A percentile compares a stretch with the other conserved stretches of the same genome.
Conservation (phyloP, 441 rosid genomes). For the Arabidopsis lyrata region DNA sequence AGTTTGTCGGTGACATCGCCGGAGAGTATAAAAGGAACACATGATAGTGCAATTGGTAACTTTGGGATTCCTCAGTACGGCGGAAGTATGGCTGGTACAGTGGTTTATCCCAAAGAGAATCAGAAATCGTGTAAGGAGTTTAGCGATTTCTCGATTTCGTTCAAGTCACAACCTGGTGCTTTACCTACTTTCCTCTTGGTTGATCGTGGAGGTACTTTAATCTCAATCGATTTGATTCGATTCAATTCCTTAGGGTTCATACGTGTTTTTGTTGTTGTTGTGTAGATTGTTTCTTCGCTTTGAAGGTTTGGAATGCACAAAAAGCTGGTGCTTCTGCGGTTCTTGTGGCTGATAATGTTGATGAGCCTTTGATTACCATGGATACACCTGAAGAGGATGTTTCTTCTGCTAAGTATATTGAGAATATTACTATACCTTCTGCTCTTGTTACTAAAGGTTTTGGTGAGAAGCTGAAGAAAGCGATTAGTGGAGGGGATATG, state of each 20-base stretch:
- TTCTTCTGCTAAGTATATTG: slow-evolving; percentile 76
- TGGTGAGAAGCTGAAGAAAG: slow-evolving; percentile 71
- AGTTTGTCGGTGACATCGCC: slow-evolving; percentile 91
- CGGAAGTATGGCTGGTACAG: slow-evolving; percentile 96
- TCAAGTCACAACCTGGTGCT: slow-evolving; percentile 80
- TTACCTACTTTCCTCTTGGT: slow-evolving; percentile 83
- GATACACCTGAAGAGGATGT: slow-evolving; percentile 86
- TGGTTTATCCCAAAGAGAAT: slow-evolving; percentile 76
- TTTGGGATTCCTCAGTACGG: slow-evolving; percentile 99
- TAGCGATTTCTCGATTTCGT: slow-evolving; percentile 71
- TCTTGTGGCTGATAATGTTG: slow-evolving; percentile 88
- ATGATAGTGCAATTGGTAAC: slow-evolving; percentile 96
- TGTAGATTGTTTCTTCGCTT: slow-evolving; percentile 24
- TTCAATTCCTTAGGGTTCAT: neutral
- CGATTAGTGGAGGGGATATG: slow-evolving; percentile 79
- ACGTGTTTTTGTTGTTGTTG: neutral
- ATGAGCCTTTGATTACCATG: slow-evolving; percentile 94
- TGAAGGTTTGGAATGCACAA: slow-evolving; percentile 84
- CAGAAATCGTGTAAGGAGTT: slow-evolving; percentile 81
- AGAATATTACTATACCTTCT: slow-evolving; percentile 97
- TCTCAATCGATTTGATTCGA: neutral
- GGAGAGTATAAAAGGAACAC: slow-evolving; percentile 85
- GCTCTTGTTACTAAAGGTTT: slow-evolving; percentile 88
- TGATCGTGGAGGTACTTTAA: slow-evolving; percentile 88
- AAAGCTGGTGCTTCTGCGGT: slow-evolving; percentile 86